phyloP scores from a whole-genome alignment of 2,329 filamentous ascomycete genomes.

The Penicillium sp. region DNA sequence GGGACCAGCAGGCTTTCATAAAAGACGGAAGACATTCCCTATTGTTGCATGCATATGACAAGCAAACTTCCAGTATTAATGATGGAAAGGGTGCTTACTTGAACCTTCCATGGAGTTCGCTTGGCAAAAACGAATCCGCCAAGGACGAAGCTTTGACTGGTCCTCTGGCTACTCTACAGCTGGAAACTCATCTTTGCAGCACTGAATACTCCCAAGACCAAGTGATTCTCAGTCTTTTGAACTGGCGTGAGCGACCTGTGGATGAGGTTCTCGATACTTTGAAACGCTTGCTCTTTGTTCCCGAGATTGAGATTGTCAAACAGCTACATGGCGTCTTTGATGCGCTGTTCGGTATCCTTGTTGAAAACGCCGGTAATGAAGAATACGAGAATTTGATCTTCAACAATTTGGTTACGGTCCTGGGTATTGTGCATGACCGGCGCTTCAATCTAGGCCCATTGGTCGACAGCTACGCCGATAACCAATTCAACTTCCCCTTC shows the following conservation, averaged over 20 bases:
- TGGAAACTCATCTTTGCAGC: slow-evolving; percentile 89
- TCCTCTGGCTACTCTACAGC: slow-evolving; percentile 73
- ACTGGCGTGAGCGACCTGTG: slow-evolving; percentile 77
- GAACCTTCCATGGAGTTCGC: slow-evolving; percentile 75
- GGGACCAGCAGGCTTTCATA: slow-evolving; percentile 88
- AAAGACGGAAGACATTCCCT: slow-evolving; percentile 80
- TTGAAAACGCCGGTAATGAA: slow-evolving; percentile 87
- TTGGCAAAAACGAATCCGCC: slow-evolving; percentile 65
- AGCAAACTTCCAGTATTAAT: slow-evolving; percentile 74
- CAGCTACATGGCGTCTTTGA: slow-evolving; percentile 86
- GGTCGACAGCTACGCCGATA: slow-evolving; percentile 88
- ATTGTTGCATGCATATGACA: slow-evolving; percentile 87
- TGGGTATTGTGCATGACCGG: slow-evolving; percentile 92
- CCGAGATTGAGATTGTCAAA: slow-evolving; percentile 97
- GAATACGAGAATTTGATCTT: slow-evolving; percentile 94
- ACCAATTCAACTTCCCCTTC: slow-evolving; percentile 88
- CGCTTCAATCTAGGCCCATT: slow-evolving; percentile 88
- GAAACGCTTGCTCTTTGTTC: slow-evolving; percentile 85
- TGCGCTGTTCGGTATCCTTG: slow-evolving; percentile 84
- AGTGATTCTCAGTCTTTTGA: slow-evolving; percentile 76
- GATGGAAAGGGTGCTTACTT: slow-evolving; percentile 84
- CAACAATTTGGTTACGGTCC: slow-evolving; percentile 81
- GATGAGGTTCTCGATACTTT: slow-evolving; percentile 73
- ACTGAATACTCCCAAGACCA: slow-evolving; percentile 94
- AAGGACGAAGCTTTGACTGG: slow-evolving; percentile 75